Evolutionary conservation across 2,329 filamentous ascomycete genomes (phyloP).

Genomic region (Pseudocercospora crystallina): DNA sequence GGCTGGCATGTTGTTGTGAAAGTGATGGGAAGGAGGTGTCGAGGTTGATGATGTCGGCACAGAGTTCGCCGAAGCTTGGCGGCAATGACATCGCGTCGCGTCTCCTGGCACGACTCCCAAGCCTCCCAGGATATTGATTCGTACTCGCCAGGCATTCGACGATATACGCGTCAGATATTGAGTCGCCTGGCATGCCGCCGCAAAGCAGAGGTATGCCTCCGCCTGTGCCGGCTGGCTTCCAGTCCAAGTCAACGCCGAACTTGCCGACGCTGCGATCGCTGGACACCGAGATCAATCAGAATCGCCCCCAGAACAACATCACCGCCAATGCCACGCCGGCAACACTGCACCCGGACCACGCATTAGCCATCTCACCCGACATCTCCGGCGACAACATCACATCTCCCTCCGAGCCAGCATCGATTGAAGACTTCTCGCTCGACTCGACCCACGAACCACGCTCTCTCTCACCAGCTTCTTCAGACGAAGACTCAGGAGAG

Average conservation of each 20-base stretch:
- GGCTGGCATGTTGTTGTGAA: no score
- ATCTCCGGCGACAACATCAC: constrained; percentile 29
- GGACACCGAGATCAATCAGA: constrained; percentile 14
- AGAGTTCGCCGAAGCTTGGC: no score
- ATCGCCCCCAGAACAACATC: constrained; percentile 15
- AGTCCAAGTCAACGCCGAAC: constrained; percentile 50
- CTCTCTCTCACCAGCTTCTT: constrained; percentile 31
- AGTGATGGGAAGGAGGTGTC: no score
- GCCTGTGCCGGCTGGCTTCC: constrained; percentile 40
- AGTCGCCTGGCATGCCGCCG: constrained; percentile 29
- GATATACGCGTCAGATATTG: no score
- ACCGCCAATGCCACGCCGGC: constrained; percentile 12
- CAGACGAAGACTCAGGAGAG: constrained; percentile 30
- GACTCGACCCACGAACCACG: constrained; percentile 29
- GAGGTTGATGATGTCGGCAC: no score
- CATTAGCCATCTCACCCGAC: constrained; percentile 17
- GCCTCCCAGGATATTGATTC: no score
- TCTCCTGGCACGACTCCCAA: no score
- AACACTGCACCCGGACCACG: constrained; percentile 16
- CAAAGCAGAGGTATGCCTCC: constrained; percentile 41
- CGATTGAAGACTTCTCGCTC: constrained; percentile 40
- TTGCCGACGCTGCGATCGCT: constrained; percentile 43
- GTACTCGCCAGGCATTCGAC: no score
- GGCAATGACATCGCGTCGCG: no score
- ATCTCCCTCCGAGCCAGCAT: constrained; percentile 41